Base-by-base conservation (phyloP, 208 protist genomes). In the Perkinsela sp. region DNA sequence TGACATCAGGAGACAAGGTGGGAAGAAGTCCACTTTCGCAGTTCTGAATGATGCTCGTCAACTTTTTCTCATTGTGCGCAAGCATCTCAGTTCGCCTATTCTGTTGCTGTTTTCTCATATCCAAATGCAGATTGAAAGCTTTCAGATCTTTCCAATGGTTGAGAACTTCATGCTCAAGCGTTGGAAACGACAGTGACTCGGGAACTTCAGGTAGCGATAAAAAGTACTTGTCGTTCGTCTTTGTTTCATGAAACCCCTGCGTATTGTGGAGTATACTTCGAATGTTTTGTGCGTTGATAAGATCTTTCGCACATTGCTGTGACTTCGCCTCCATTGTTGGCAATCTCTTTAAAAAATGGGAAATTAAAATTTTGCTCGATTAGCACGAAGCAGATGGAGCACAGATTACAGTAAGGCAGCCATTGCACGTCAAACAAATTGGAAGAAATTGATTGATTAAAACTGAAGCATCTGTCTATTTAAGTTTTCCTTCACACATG, bases 131-230 rank as follows among this genome's bases (percentile, higher is more conserved):
- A 30, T 93, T 40, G 76, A 99, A 98, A 30, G 92, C 93, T 71
- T 98, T 79, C 66, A 94, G 94, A 65, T 94, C 77, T 31, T 88
- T 69, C 97, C 97, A 99, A 73, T 91, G 82, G 68, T 83, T 69
- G 1, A 97, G 73, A 28, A 95, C 79, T 67, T 95, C 82, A 72
- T 92, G 79, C 79, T 99, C 96, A 75, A 91, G 82, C 66, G 84
- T 68, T 16, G 95, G 68, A 74, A 98, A 97, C 69, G 84, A 82
- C 67, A 95, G 69, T 16, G 68, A 71, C 31, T 89, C 83, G 22
- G n/a, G 69, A 70, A 82, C 86, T 74, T 88, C 86, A 2, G 29
- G 30, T 13, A 71, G 69, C 6, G 22, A 22, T 57, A n/a, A n/a
- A n/a, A n/a, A n/a, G n/a, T n/a, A n/a, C n/a, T n/a, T n/a, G n/a